A percentile compares a stretch with the other conserved stretches of the same genome.
Conservation (phyloP, 352 stramenopile genomes). For the Pythium periplocum region DNA sequence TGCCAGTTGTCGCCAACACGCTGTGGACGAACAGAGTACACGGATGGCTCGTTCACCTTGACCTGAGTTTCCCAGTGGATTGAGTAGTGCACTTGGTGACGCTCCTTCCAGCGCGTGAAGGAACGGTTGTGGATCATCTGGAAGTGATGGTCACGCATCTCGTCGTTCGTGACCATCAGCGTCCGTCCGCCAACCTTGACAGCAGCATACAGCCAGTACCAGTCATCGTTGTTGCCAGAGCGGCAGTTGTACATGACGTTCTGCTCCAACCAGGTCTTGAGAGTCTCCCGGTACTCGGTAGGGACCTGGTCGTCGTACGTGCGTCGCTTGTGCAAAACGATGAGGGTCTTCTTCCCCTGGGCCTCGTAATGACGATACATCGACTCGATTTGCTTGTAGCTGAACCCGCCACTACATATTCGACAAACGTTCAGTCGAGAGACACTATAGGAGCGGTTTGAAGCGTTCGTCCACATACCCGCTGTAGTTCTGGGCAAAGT, state of each 20-base stretch:
- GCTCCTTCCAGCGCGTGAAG: slow-evolving; percentile 97
- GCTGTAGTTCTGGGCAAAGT: slow-evolving; percentile 97
- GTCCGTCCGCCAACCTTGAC: slow-evolving; percentile 75
- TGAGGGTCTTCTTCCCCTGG: slow-evolving; percentile 84
- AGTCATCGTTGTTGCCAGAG: slow-evolving; percentile 98
- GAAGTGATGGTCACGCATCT: slow-evolving; percentile 99
- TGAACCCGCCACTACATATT: slow-evolving; percentile 79
- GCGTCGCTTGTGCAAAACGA: slow-evolving; percentile 96
- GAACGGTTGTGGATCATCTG: slow-evolving; percentile 94
- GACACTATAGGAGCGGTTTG: no score
- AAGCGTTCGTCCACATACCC: slow-evolving; percentile 29
- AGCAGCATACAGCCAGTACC: slow-evolving; percentile 98
- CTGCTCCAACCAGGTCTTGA: slow-evolving; percentile 69
- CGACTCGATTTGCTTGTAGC: slow-evolving; percentile 95
- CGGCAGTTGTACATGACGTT: slow-evolving; percentile 91
- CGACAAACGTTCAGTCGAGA: slow-evolving; percentile 3
- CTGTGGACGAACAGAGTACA: slow-evolving; percentile 60
- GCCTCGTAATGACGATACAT: slow-evolving; percentile 89
- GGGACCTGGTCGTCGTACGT: slow-evolving; percentile 88
- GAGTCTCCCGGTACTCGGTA: slow-evolving; percentile 51
- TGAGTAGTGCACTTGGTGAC: slow-evolving; percentile 93
- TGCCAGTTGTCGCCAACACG: slow-evolving; percentile 57
- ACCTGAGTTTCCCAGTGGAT: slow-evolving; percentile 38
- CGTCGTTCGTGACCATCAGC: slow-evolving; percentile 96
- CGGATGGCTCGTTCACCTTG: slow-evolving; percentile 43